These are phyloP conservation scores for Neofusicoccum umdonicola DNA, from an alignment of 2,329 filamentous ascomycete species.

Conservation along the genomic window DNA sequence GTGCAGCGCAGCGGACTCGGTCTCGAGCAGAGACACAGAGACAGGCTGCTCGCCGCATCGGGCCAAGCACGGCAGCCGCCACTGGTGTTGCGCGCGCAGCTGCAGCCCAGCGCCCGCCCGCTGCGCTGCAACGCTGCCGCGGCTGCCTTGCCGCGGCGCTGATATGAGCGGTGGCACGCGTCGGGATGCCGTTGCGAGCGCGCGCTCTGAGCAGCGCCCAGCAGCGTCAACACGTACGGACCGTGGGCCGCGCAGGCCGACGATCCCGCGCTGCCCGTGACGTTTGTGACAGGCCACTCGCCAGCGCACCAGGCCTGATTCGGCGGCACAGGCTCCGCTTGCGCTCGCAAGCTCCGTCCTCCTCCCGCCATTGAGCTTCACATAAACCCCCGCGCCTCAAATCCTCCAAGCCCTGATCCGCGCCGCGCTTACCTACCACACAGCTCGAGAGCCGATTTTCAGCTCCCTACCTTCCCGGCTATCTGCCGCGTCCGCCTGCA, in stretches of 20 bases:
- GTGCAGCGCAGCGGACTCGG: neutral
- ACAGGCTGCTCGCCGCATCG: conserved; percentile 1
- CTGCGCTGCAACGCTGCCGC: neutral
- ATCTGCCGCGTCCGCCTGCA: neutral
- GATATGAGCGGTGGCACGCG: neutral
- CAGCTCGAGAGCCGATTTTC: neutral
- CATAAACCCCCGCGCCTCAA: conserved; percentile 6
- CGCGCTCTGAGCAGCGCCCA: neutral
- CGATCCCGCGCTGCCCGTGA: conserved; percentile 1
- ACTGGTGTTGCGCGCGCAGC: neutral
- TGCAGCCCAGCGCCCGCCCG: neutral
- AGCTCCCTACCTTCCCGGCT: neutral
- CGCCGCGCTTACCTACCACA: neutral
- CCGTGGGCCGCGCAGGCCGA: neutral
- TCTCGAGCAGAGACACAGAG: neutral
- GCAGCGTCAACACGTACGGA: neutral
- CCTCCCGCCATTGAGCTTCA: neutral
- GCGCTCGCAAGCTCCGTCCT: conserved; percentile 2
- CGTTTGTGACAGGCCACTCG: conserved; percentile 11
- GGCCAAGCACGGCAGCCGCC: neutral
- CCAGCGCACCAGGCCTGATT: conserved; percentile 6
- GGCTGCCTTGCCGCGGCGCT: neutral
- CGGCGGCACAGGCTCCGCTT: conserved; percentile 3
- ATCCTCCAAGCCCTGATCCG: conserved; percentile 5
- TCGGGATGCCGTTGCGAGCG: neutral